phyloP scores from a whole-genome alignment of 192 early-diverging fungal species.

The Coemansia sp. region DNA sequence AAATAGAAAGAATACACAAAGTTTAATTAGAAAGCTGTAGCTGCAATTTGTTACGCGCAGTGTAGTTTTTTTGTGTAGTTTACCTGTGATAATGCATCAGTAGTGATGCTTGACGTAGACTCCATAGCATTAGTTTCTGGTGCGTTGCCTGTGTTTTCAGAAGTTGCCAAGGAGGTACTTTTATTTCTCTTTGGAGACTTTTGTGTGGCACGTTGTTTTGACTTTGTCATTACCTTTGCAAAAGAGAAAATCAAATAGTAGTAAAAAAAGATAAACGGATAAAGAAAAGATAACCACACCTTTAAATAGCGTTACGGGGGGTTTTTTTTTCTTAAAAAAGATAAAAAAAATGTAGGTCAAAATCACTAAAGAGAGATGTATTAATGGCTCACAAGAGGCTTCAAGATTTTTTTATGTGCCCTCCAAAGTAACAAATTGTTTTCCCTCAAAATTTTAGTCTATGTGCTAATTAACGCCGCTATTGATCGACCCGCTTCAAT shows the following conservation, averaged over 20 bases:
- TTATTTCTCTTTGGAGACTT: slow-evolving; percentile 1
- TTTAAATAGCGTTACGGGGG: not conserved
- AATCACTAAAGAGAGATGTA: not conserved
- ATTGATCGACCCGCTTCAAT: not conserved
- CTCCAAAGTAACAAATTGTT: too few relatives aligned
- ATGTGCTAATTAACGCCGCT: not conserved
- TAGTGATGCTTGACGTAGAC: not conserved
- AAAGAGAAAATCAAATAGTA: not conserved
- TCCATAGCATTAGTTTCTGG: slow-evolving; percentile 7
- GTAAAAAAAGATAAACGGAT: not conserved
- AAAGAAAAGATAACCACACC: slow-evolving; percentile 2
- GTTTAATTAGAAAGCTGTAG: not conserved
- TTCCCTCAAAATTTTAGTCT: too few relatives aligned
- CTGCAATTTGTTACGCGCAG: not conserved
- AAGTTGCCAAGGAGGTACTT: not conserved
- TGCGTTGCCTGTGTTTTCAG: slow-evolving; percentile 3
- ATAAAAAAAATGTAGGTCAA: not conserved
- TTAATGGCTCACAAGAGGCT: not conserved
- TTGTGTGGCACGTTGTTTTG: slow-evolving; percentile 12
- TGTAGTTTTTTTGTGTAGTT: not conserved
- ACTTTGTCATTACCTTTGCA: slow-evolving; percentile 22
- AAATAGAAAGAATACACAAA: not conserved
- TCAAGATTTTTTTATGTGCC: not conserved
- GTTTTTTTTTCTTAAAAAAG: too few relatives aligned
- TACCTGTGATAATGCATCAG: slow-evolving; percentile 8